Evolutionary conservation across 1,284 basidiomycete genomes (phyloP).

Genomic region (Schizophyllum amplum): DNA sequence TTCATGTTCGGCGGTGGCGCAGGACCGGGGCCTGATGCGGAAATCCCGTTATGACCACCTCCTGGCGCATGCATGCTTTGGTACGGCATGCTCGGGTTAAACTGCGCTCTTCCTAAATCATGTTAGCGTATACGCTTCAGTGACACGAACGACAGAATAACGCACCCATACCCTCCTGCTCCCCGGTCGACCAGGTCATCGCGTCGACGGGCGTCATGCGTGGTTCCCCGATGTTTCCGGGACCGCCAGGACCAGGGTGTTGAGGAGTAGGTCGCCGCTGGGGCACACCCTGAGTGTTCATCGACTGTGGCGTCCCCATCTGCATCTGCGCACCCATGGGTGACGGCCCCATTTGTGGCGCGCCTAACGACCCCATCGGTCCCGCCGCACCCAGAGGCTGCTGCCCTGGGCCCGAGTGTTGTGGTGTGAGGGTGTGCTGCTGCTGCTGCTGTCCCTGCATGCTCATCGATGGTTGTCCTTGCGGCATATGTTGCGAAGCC

Average conservation of each 20-base stretch:
- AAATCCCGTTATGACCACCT: background rate
- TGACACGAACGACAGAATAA: background rate
- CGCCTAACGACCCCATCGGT: background rate
- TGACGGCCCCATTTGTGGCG: background rate
- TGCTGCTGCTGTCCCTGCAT: background rate
- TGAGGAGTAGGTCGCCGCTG: background rate
- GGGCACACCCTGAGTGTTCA: too few species aligned
- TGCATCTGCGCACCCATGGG: too few species aligned
- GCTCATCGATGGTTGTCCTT: background rate
- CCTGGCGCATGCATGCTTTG: background rate
- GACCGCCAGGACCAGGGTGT: background rate
- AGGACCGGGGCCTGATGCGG: background rate
- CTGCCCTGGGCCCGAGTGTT: background rate
- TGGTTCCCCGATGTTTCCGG: background rate
- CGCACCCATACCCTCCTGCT: background rate
- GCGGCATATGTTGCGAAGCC: background rate
- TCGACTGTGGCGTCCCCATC: too few species aligned
- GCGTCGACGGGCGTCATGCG: background rate
- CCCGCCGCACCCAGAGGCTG: background rate
- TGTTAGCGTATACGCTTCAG: background rate
- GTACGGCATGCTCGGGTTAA: background rate
- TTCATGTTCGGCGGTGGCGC: too few species aligned
- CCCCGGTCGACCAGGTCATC: background rate
- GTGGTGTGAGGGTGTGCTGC: background rate
- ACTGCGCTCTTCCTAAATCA: background rate